Evolutionary conservation across 441 rosid species (phyloP).

Genomic region (Omphalea diandra): DNA sequence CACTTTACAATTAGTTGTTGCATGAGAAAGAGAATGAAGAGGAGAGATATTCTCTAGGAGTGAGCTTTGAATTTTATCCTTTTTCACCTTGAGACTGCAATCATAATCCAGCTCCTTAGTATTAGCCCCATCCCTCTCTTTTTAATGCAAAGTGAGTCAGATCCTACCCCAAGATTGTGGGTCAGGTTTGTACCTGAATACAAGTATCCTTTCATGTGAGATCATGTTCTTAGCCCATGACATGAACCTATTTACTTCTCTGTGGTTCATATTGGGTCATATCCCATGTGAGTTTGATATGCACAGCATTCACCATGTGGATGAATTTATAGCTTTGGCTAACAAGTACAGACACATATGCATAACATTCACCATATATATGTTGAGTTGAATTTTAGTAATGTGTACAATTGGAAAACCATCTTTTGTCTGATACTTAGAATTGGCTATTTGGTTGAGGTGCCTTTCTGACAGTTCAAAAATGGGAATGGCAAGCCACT

Average conservation of each 20-base stretch:
- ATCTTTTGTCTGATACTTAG: not conserved
- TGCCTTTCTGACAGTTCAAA: not conserved
- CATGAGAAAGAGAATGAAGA: constrained; percentile 27
- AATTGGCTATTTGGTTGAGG: not conserved
- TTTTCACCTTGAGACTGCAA: constrained; percentile 28
- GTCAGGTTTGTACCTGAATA: constrained; percentile 19
- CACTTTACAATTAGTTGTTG: constrained; percentile 32
- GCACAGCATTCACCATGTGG: constrained; percentile 22
- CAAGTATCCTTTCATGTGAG: not conserved
- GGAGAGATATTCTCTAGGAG: not conserved
- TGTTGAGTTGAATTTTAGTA: constrained; percentile 2
- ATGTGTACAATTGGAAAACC: not conserved
- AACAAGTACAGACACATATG: not conserved
- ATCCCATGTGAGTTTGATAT: constrained; percentile 9
- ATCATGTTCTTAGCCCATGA: constrained; percentile 17
- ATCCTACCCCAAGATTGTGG: constrained; percentile 21
- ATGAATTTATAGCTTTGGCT: constrained; percentile 15
- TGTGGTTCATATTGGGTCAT: not conserved
- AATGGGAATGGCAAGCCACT: not conserved
- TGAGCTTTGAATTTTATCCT: constrained; percentile 28
- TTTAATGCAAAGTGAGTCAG: constrained; percentile 31
- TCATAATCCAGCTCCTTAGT: constrained; percentile 28
- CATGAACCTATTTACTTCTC: not conserved
- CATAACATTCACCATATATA: too few species aligned
- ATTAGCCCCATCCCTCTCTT: constrained; percentile 25